phyloP scores from a whole-genome alignment of 164 flowering plant genomes.

The Litsea cubeba region DNA sequence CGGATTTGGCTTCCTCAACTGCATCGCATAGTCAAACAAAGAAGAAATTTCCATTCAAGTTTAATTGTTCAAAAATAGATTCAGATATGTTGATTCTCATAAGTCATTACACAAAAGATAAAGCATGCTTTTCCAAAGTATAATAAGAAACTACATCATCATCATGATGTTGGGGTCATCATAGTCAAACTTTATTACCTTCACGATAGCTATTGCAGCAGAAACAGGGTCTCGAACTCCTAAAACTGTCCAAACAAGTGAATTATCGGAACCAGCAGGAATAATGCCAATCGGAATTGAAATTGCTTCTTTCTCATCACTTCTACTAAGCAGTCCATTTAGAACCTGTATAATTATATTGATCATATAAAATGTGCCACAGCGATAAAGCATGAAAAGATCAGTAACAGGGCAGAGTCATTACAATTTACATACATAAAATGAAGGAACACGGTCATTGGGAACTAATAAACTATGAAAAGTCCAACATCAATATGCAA shows the following conservation, averaged over 20 bases:
- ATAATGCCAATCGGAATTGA: slow-evolving; percentile 97
- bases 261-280: slow-evolving; percentile 99
- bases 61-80: no score
- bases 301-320: slow-evolving; percentile 91
- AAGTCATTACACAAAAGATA: no score
- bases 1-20: no score
- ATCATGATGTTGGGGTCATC: no score
- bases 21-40: no score
- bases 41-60: no score
- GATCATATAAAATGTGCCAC: not conserved
- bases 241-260: slow-evolving; percentile 95
- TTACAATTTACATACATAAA: not conserved
- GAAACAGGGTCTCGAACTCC: slow-evolving; percentile 95
- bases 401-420: not conserved
- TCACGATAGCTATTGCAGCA: slow-evolving; percentile 95
- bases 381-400: not conserved
- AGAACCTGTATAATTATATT: slow-evolving; percentile 57
- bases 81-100: no score
- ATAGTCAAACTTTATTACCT: slow-evolving; percentile 39
- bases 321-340: slow-evolving; percentile 85
- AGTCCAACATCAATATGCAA: not conserved
- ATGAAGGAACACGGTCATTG: not conserved
- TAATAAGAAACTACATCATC: no score
- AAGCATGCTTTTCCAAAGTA: no score
- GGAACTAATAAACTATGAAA: not conserved